Evolutionary conservation across 495 filamentous ascomycete genomes (phyloP).

Genomic region (Staphylotrichum longicolle): DNA sequence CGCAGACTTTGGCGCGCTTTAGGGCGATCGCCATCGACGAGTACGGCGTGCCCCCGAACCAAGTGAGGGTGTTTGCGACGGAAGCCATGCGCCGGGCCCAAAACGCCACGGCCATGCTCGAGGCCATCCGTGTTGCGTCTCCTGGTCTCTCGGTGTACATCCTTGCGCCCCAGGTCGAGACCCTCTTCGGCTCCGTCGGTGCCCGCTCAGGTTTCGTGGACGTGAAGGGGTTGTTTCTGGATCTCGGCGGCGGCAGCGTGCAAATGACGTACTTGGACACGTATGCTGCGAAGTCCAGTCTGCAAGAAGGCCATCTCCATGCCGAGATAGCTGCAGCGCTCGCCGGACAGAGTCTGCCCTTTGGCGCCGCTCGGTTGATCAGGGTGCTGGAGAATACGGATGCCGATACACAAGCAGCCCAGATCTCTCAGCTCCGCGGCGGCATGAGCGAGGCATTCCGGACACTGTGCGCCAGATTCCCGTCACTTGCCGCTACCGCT

Average conservation of each 20-base stretch:
- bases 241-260: constrained; percentile 86
- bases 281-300: constrained; percentile 36
- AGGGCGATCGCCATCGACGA: constrained; percentile 62
- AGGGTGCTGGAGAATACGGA: constrained; percentile 51
- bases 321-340: constrained; percentile 50
- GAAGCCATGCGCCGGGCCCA: constrained; percentile 82
- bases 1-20: constrained; percentile 67
- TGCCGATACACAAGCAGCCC: constrained; percentile 42
- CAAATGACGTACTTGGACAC: constrained; percentile 84
- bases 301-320: constrained; percentile 45
- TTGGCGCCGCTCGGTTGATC: constrained; percentile 80
- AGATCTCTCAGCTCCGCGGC: constrained; percentile 56
- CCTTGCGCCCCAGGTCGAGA: constrained; percentile 77
- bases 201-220: constrained; percentile 70
- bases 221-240: constrained; percentile 69
- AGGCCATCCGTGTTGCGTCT: constrained; percentile 52
- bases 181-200: constrained; percentile 75
- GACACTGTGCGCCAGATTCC: constrained; percentile 55
- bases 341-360: constrained; percentile 62
- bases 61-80: constrained; percentile 77
- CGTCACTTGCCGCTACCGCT: constrained; percentile 48
- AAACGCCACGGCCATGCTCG: constrained; percentile 67
- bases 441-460: constrained; percentile 64
- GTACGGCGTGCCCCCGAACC: constrained; percentile 59
- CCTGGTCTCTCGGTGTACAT: constrained; percentile 68